Evolutionary conservation across 768 basidiomycete species (phyloP).

Genomic region (Lactifluus hygrophoroides): DNA sequence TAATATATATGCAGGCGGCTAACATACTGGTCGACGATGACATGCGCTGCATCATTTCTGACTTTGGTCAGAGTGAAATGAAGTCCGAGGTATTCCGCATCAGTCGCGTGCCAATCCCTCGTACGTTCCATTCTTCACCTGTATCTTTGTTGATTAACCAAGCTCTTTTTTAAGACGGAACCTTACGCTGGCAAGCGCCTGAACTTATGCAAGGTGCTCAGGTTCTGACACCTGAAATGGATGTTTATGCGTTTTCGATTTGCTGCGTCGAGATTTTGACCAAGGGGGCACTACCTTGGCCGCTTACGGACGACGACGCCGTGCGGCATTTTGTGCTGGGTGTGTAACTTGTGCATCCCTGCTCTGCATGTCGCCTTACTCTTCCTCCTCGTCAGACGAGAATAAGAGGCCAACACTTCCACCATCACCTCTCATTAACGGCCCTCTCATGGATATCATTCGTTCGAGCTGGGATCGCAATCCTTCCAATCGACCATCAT

Average conservation of each 20-base stretch:
- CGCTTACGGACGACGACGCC: conserved; percentile 38
- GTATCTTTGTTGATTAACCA: not conserved
- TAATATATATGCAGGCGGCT: conserved; percentile 38
- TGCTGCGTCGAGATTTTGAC: conserved; percentile 55
- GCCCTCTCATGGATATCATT: conserved; percentile 38
- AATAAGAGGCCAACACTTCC: conserved; percentile 32
- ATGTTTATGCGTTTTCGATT: conserved; percentile 65
- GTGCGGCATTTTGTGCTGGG: conserved; percentile 46
- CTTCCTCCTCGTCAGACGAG: conserved; percentile 14
- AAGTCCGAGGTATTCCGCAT: conserved; percentile 60
- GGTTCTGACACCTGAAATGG: conserved; percentile 43
- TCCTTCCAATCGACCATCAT: conserved; percentile 44
- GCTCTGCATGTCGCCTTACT: not conserved
- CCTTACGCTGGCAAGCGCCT: conserved; percentile 61
- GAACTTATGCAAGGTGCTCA: conserved; percentile 48
- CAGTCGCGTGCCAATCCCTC: conserved; percentile 36
- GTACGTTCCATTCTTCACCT: conserved; percentile 21
- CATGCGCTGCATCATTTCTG: conserved; percentile 62
- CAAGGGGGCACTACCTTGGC: conserved; percentile 56
- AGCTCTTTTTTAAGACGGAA: conserved; percentile 33
- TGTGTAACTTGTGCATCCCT: conserved; percentile 20
- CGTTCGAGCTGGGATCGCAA: conserved; percentile 48
- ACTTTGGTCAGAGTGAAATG: conserved; percentile 80
- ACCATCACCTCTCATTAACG: conserved; percentile 27
- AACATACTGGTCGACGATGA: conserved; percentile 71